These are phyloP conservation scores for Colletotrichum acutatum DNA, from an alignment of 2,329 filamentous ascomycete genomes.

Conservation along the genomic window DNA sequence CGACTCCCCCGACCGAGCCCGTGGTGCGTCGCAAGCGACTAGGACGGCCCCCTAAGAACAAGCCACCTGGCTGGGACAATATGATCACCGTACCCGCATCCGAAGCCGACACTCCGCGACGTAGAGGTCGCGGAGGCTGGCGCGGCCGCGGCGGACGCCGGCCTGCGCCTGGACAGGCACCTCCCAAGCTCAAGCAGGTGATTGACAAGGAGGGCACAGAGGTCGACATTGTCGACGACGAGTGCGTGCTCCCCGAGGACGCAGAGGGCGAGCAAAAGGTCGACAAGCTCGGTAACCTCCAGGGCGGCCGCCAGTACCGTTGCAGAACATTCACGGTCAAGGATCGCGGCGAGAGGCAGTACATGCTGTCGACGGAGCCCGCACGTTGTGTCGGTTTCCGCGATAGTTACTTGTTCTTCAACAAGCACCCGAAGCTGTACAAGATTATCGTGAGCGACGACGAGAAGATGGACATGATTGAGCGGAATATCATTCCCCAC, in stretches of 20 bases:
- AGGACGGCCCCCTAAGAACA: slow-evolving; percentile 88
- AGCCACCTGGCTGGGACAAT: slow-evolving; percentile 81
- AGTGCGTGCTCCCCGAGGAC: slow-evolving; percentile 89
- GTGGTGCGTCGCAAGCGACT: slow-evolving; percentile 80
- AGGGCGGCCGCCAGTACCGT: slow-evolving; percentile 89
- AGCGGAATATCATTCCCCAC: slow-evolving; percentile 94
- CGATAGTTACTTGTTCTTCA: slow-evolving; percentile 99
- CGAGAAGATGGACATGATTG: slow-evolving; percentile 97
- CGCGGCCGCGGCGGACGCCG: slow-evolving; percentile 72
- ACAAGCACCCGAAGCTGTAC: slow-evolving; percentile 94
- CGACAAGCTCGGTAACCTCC: slow-evolving; percentile 85
- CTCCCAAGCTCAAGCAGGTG: slow-evolving; percentile 83
- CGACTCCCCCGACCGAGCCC: slow-evolving; percentile 64
- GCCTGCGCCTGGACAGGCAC: slow-evolving; percentile 76
- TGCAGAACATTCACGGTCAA: slow-evolving; percentile 94
- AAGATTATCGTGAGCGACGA: slow-evolving; percentile 98
- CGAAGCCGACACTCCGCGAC: slow-evolving; percentile 69
- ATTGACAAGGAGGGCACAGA: slow-evolving; percentile 95
- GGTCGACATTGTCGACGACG: slow-evolving; percentile 90
- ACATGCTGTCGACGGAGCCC: slow-evolving; percentile 99
- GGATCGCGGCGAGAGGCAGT: slow-evolving; percentile 84
- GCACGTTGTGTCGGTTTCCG: slow-evolving; percentile 96
- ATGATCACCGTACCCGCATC: slow-evolving; percentile 66
- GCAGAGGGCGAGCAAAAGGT: slow-evolving; percentile 92
- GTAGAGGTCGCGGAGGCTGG: slow-evolving; percentile 78